Percentiles rank a stretch among this genome's conserved stretches.
These are phyloP conservation scores for Colletotrichum paranaense DNA, from an alignment of 2,329 filamentous ascomycete genomes.

Conservation along the genomic window DNA sequence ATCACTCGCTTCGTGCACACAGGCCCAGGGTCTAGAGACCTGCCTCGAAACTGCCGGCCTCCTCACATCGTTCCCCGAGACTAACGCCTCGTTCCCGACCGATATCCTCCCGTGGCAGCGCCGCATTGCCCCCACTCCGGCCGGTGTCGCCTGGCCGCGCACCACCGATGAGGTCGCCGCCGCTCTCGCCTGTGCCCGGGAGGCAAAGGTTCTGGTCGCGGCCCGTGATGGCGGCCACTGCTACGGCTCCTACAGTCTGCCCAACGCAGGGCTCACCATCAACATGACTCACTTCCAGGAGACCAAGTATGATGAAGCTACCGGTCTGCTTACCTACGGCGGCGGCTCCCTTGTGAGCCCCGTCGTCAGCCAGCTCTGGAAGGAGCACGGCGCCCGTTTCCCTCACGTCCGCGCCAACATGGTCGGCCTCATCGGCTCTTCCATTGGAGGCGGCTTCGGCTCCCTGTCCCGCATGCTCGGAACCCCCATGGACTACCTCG, in stretches of 20 bases:
- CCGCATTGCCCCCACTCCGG: slow-evolving; percentile 33
- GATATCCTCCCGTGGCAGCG: slow-evolving; percentile 30
- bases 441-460: slow-evolving; percentile 35
- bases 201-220: slow-evolving; percentile 29
- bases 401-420: slow-evolving; percentile 35
- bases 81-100: slow-evolving; percentile 28
- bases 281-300: slow-evolving; percentile 34
- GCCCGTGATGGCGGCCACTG: slow-evolving; percentile 34
- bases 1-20: background rate
- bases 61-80: slow-evolving; percentile 29
- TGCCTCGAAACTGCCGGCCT: slow-evolving; percentile 34
- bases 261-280: slow-evolving; percentile 30
- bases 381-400: slow-evolving; percentile 32
- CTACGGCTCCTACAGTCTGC: slow-evolving; percentile 31
- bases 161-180: slow-evolving; percentile 29
- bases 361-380: slow-evolving; percentile 34
- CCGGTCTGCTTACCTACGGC: slow-evolving; percentile 31
- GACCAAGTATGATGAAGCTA: slow-evolving; percentile 25
- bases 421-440: slow-evolving; percentile 31
- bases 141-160: slow-evolving; percentile 32
- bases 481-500: slow-evolving; percentile 34
- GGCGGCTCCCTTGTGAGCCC: slow-evolving; percentile 31
- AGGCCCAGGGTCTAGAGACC: slow-evolving; percentile 15
- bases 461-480: slow-evolving; percentile 33
- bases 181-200: slow-evolving; percentile 34